A percentile compares a stretch with the other conserved stretches of the same genome.
phyloP scores from a whole-genome alignment of 768 basidiomycete species.

The Boletus rubescentipes region DNA sequence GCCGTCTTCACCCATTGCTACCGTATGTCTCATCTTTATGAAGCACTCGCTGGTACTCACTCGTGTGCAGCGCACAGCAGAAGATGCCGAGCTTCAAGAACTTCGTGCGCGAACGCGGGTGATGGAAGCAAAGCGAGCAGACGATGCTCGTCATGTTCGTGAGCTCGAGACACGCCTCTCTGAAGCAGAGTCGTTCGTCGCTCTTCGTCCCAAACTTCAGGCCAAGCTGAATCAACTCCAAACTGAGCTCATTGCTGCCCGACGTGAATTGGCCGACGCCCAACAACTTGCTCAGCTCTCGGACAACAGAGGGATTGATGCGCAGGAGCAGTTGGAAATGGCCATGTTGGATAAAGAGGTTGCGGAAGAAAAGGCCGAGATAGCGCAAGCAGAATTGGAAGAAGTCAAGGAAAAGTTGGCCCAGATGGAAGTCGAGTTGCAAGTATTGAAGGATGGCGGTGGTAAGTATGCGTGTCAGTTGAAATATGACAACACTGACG shows the following conservation, averaged over 20 bases:
- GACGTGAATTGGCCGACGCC: constrained; percentile 75
- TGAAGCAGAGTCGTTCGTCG: constrained; percentile 82
- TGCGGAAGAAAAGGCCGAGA: constrained; percentile 89
- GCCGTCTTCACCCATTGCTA: constrained; percentile 27
- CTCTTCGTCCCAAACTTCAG: constrained; percentile 86
- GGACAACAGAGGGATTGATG: constrained; percentile 70
- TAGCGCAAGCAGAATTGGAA: constrained; percentile 74
- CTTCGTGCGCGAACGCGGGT: constrained; percentile 80
- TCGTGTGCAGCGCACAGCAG: constrained; percentile 29
- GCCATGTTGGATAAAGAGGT: constrained; percentile 94
- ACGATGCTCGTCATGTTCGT: constrained; percentile 81
- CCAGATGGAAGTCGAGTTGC: constrained; percentile 79
- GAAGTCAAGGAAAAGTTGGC: constrained; percentile 77
- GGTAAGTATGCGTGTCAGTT: constrained; percentile 17
- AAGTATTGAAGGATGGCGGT: constrained; percentile 66
- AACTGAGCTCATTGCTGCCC: constrained; percentile 71
- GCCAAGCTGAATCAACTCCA: constrained; percentile 82
- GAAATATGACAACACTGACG: constrained; percentile 4
- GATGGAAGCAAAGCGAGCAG: constrained; percentile 81
- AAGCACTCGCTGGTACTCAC: constrained; percentile 12
- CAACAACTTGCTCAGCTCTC: constrained; percentile 71
- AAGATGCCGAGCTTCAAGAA: constrained; percentile 73
- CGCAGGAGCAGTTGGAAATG: constrained; percentile 93
- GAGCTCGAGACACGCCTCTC: constrained; percentile 81
- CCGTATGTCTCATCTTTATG: constrained; percentile 13